Evolutionary conservation across 371 early-diverging fungal species (phyloP).

Genomic region (Homolaphlyctis polyrhiza): DNA sequence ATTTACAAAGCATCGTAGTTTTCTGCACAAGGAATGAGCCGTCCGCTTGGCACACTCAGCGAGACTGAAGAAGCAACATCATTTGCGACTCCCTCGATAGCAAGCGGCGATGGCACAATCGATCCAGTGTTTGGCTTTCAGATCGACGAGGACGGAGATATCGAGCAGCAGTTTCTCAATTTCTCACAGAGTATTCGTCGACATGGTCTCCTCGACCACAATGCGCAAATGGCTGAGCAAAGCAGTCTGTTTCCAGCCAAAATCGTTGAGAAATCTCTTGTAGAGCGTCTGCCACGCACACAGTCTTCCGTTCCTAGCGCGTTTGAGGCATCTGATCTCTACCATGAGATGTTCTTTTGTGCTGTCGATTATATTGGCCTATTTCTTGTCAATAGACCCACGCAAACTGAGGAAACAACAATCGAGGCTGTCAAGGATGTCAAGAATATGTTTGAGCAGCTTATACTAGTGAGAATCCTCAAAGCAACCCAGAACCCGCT

Average conservation of each 20-base stretch:
- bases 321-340: background rate
- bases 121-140: background rate
- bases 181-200: background rate
- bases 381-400: background rate
- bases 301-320: background rate
- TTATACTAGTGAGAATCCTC: background rate
- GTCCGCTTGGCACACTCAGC: no score
- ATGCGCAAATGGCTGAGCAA: background rate
- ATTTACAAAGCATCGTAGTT: no score
- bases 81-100: no score
- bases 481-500: background rate
- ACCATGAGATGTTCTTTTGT: background rate
- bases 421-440: background rate
- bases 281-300: background rate
- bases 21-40: no score
- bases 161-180: constrained; percentile 1
- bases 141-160: constrained; percentile 1
- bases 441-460: background rate
- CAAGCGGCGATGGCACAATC: no score
- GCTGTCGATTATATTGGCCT: constrained; percentile 1
- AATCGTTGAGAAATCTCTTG: background rate
- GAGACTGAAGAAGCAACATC: no score
- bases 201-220: background rate
- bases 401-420: background rate
- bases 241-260: background rate